Conservation (phyloP, 140 eudicot genomes). For the Ambrosia hybrid region DNA sequence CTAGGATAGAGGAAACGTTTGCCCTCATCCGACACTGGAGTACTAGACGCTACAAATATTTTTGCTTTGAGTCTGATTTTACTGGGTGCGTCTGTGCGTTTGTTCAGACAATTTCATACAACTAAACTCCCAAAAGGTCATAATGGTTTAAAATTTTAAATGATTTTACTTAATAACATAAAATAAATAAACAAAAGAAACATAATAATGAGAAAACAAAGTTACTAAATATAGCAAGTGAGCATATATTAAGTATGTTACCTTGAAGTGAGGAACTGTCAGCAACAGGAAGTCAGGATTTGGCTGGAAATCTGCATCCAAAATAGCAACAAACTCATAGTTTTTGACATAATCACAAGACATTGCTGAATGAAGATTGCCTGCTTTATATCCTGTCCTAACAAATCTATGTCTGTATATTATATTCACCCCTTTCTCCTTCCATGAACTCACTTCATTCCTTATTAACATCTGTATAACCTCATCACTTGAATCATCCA, state of each 20-base stretch:
- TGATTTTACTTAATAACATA: constrained; percentile 7
- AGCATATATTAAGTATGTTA: constrained; percentile 33
- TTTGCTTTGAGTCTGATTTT: too few species aligned
- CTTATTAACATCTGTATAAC: constrained; percentile 54
- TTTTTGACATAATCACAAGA: constrained; percentile 82
- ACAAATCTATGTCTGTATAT: constrained; percentile 76
- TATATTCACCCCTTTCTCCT: constrained; percentile 74
- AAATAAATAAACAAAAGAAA: not conserved
- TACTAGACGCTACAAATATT: too few species aligned
- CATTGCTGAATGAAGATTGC: constrained; percentile 89
- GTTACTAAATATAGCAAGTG: constrained; percentile 27
- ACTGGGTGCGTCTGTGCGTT: too few species aligned
- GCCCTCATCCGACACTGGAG: too few species aligned
- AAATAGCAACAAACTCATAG: constrained; percentile 82
- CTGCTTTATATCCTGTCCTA: constrained; percentile 88
- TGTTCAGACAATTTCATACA: too few species aligned
- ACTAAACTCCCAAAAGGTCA: too few species aligned
- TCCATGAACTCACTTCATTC: constrained; percentile 67
- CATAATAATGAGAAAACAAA: constrained; percentile 12
- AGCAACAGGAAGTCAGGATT: constrained; percentile 69
- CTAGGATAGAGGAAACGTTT: too few species aligned
- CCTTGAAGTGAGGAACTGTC: constrained; percentile 84
- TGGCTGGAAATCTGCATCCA: constrained; percentile 91
- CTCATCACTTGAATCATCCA: constrained; percentile 89
- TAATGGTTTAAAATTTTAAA: not conserved